Conservation (phyloP, 228 moss, liverwort and hornwort genomes). For the Sphagnum fallax region DNA sequence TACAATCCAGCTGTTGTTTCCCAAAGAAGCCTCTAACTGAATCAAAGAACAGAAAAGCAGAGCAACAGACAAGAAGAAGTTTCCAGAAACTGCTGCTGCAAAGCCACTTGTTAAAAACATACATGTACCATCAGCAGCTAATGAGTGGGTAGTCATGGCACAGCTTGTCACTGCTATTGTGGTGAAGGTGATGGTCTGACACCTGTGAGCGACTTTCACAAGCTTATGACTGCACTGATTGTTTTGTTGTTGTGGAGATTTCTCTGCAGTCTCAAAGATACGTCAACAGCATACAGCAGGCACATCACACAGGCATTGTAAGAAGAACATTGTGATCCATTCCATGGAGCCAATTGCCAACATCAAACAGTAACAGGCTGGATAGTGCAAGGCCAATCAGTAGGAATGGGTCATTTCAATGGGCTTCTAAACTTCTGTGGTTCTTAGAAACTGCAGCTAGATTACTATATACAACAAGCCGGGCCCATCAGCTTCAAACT, state of each 20-base stretch:
- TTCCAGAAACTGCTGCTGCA: too few relatives aligned
- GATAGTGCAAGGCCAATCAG: constrained; percentile 16
- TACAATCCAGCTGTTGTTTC: constrained; percentile 47
- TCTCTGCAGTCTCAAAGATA: constrained; percentile 1
- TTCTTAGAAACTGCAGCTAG: neutral
- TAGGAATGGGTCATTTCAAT: constrained; percentile 19
- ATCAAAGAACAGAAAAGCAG: constrained; percentile 20
- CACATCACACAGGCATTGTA: constrained; percentile 28
- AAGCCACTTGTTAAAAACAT: too few relatives aligned
- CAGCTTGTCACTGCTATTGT: too few relatives aligned
- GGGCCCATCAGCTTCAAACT: too few relatives aligned
- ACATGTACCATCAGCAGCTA: too few relatives aligned
- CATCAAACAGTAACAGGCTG: constrained; percentile 5
- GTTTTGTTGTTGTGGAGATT: too few relatives aligned
- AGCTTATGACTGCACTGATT: too few relatives aligned
- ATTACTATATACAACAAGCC: too few relatives aligned
- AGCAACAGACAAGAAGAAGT: constrained; percentile 6
- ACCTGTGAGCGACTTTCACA: too few relatives aligned
- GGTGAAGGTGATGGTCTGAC: too few relatives aligned
- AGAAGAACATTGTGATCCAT: constrained; percentile 27
- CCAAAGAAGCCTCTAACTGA: constrained; percentile 32
- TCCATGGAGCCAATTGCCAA: constrained; percentile 37
- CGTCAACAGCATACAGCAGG: constrained; percentile 8
- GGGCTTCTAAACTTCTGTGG: constrained; percentile 19
- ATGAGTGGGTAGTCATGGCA: too few relatives aligned